These are phyloP conservation scores for Globisporangium rhizosaccharum DNA, from an alignment of 352 stramenopile genomes.

Conservation along the genomic window DNA sequence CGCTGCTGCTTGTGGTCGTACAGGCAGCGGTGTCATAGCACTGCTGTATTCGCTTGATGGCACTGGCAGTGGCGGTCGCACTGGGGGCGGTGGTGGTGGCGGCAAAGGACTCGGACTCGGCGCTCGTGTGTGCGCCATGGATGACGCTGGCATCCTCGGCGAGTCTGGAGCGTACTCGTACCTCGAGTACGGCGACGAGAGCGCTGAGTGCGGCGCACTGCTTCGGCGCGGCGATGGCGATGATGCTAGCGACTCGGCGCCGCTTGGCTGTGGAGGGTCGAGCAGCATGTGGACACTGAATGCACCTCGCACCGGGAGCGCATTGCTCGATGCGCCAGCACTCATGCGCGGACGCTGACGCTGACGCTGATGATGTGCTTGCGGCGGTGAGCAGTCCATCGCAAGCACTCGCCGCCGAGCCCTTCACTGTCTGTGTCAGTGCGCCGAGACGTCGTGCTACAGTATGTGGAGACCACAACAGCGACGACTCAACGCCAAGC, in stretches of 20 bases:
- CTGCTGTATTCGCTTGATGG: too few species aligned
- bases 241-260: slow-evolving; percentile 7
- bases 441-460: too few species aligned
- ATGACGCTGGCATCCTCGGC: background rate
- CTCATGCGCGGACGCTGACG: slow-evolving; percentile 1
- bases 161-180: slow-evolving; percentile 9
- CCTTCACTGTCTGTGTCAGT: background rate
- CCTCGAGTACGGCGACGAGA: slow-evolving; percentile 4
- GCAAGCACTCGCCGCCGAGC: too few species aligned
- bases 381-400: background rate
- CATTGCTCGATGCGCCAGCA: background rate
- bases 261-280: background rate
- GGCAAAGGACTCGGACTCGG: background rate
- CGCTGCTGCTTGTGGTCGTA: background rate
- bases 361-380: slow-evolving; percentile 1
- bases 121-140: background rate
- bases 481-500: too few species aligned
- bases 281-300: slow-evolving; percentile 35
- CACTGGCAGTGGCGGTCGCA: background rate
- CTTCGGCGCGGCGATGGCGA: slow-evolving; percentile 1
- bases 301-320: slow-evolving; percentile 23
- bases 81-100: slow-evolving; percentile 4
- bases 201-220: slow-evolving; percentile 1
- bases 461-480: too few species aligned
- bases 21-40: background rate